Percentiles rank a stretch among this genome's conserved stretches.
Conservation (phyloP, 192 early-diverging fungal species). For the Coemansia sp. region DNA sequence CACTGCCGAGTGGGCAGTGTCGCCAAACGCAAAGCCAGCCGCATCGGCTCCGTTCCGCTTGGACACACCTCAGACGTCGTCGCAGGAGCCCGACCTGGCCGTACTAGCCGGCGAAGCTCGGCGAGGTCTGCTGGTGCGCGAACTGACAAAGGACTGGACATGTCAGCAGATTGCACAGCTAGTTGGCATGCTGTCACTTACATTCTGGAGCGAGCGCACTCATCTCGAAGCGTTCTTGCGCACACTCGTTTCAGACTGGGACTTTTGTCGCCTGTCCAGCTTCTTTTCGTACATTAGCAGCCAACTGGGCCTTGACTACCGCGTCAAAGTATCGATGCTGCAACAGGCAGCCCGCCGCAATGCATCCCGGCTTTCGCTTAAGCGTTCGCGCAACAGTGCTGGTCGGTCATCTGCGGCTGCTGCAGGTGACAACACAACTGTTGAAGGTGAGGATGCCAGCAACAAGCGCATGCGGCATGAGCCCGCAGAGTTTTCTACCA, state of each 20-base stretch:
- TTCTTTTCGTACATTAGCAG: conserved; percentile 63
- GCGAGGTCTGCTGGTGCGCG: conserved; percentile 54
- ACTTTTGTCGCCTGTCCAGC: conserved; percentile 63
- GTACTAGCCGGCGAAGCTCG: conserved; percentile 47
- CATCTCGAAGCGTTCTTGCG: conserved; percentile 56
- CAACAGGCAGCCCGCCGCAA: conserved; percentile 55
- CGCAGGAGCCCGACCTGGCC: conserved; percentile 30
- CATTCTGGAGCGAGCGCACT: conserved; percentile 43
- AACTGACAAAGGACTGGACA: conserved; percentile 57
- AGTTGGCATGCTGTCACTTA: conserved; percentile 43
- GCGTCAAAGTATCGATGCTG: conserved; percentile 51
- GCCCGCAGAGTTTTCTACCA: conserved; percentile 6
- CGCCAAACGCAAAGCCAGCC: conserved; percentile 46
- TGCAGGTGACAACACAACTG: neutral
- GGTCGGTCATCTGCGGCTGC: conserved; percentile 12
- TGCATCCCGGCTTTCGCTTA: conserved; percentile 45
- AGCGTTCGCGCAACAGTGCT: conserved; percentile 38
- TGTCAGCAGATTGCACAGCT: conserved; percentile 57
- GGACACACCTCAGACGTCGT: conserved; percentile 26
- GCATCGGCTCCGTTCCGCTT: conserved; percentile 26
- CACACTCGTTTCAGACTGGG: conserved; percentile 62
- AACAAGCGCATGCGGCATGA: conserved; percentile 45
- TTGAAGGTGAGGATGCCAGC: conserved; percentile 21
- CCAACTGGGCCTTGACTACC: conserved; percentile 51
- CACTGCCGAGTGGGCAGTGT: conserved; percentile 64